Percentiles rank a stretch among this genome's conserved stretches.
Conservation (phyloP, 179 eudicot genomes). For the Silene noctiflora region DNA sequence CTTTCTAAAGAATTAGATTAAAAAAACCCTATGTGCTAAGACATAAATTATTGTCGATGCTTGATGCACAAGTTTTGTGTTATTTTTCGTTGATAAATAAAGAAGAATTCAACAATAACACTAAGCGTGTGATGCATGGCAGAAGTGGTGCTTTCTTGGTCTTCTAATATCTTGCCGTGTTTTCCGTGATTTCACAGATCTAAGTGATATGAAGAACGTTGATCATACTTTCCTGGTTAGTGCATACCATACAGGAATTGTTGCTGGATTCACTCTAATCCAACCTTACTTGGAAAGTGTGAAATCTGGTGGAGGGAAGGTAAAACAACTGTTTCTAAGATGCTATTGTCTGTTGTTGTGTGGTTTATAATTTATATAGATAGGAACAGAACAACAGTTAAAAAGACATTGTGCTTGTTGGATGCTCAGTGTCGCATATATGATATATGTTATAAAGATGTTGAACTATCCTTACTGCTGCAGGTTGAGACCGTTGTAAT, state of each 20-base stretch:
- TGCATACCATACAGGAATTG: constrained; percentile 78
- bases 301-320: constrained; percentile 49
- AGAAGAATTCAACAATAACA: background rate
- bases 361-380: background rate
- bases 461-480: constrained; percentile 6
- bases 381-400: background rate
- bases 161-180: background rate
- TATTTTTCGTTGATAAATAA: background rate
- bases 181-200: constrained; percentile 36
- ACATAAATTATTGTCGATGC: background rate
- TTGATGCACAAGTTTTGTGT: background rate
- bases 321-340: constrained; percentile 30
- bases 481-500: constrained; percentile 72
- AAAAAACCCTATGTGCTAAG: background rate
- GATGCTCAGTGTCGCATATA: constrained; percentile 4
- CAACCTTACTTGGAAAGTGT: constrained; percentile 51
- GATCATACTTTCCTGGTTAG: constrained; percentile 74
- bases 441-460: background rate
- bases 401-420: background rate
- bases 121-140: background rate
- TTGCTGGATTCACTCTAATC: constrained; percentile 76
- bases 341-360: background rate
- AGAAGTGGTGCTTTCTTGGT: constrained; percentile 2
- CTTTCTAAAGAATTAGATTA: constrained; percentile 1
- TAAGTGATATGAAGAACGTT: constrained; percentile 38